These are phyloP conservation scores for Backusella australiensis DNA, from an alignment of 192 early-diverging fungal genomes.

Conservation along the genomic window DNA sequence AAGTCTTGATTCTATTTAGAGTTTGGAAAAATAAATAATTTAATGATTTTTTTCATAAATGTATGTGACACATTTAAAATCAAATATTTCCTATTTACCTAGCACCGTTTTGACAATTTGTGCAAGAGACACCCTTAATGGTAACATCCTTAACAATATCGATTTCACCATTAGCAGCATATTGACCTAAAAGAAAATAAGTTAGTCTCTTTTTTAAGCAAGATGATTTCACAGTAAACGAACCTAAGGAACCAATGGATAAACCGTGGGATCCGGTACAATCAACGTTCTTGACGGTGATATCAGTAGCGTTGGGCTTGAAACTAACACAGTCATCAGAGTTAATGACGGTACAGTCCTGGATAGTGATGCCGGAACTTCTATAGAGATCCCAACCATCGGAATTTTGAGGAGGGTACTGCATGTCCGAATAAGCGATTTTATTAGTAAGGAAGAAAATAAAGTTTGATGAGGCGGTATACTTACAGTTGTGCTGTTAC, in stretches of 20 bases:
- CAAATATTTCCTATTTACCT: background rate
- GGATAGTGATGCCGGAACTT: conserved; percentile 15
- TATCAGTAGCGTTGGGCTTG: conserved; percentile 21
- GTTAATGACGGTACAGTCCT: conserved; percentile 22
- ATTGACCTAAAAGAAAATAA: conserved; percentile 14
- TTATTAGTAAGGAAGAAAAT: background rate
- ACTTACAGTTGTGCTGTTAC: conserved; percentile 3
- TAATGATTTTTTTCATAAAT: background rate
- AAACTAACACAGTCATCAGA: conserved; percentile 26
- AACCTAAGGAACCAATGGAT: conserved; percentile 18
- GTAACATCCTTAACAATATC: conserved; percentile 16
- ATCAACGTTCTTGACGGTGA: conserved; percentile 18
- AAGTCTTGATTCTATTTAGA: conserved; percentile 11
- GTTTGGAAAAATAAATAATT: background rate
- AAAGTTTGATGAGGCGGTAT: no score
- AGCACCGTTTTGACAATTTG: conserved; percentile 9
- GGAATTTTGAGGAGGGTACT: conserved; percentile 19
- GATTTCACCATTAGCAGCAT: conserved; percentile 9
- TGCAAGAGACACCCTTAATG: conserved; percentile 5
- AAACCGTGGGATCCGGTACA: conserved; percentile 33
- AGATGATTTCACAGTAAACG: background rate
- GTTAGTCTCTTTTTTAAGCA: background rate
- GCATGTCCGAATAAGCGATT: no score
- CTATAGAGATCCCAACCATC: conserved; percentile 27
- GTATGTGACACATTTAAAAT: background rate